Percentiles rank a stretch among this genome's conserved stretches.
These are phyloP conservation scores for Balamuthia mandrillaris DNA, from an alignment of 208 protist genomes.

Conservation along the genomic window DNA sequence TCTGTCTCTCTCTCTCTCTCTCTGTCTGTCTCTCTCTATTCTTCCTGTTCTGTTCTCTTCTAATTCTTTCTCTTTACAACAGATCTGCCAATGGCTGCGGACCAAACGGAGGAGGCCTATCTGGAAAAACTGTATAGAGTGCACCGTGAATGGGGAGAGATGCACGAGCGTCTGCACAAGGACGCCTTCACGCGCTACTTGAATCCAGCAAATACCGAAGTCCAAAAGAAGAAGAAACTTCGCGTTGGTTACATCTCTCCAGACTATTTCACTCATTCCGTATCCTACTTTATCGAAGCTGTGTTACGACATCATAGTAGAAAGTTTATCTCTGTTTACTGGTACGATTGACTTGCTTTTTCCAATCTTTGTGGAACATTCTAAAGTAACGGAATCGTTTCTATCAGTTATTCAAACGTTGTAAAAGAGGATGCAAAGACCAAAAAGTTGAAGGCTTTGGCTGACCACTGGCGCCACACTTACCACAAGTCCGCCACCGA, in stretches of 20 bases:
- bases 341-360: neutral
- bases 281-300: conserved; percentile 66
- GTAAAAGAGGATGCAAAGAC: conserved; percentile 53
- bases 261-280: conserved; percentile 61
- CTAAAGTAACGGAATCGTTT: neutral
- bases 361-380: neutral
- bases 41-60: no score
- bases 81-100: no score
- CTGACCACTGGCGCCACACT: conserved; percentile 45
- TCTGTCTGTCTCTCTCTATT: neutral
- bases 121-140: neutral
- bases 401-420: conserved; percentile 52
- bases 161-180: neutral
- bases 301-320: conserved; percentile 43
- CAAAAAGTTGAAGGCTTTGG: conserved; percentile 8
- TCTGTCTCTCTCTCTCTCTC: neutral
- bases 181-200: neutral
- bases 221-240: neutral
- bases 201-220: neutral
- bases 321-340: conserved; percentile 32
- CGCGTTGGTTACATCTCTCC: conserved; percentile 47
- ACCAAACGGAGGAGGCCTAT: neutral
- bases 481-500: neutral
- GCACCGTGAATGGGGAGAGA: neutral
- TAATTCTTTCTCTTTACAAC: no score